A percentile compares a stretch with the other conserved stretches of the same genome.
Conservation (phyloP, 306 rosid genomes). For the Quercus agrifolia region DNA sequence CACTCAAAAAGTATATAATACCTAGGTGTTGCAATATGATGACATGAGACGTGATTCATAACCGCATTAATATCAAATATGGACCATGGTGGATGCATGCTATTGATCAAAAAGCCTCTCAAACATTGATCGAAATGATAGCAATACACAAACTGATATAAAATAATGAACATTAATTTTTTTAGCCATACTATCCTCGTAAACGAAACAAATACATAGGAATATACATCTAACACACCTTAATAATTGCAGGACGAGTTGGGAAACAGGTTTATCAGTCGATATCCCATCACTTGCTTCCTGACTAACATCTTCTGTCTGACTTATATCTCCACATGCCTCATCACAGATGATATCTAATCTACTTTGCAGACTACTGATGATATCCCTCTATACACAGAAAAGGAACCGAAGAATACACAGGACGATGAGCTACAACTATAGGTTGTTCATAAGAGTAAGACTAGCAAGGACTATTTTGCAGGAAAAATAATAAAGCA, state of each 20-base stretch:
- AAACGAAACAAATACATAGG: not conserved
- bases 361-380: conserved; percentile 79
- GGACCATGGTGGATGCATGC: not conserved
- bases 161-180: not conserved
- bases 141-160: not conserved
- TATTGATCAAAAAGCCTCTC: not conserved
- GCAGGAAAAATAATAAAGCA: not conserved
- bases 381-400: conserved; percentile 71
- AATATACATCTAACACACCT: conserved; percentile 39
- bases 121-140: not conserved
- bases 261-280: conserved; percentile 53
- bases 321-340: conserved; percentile 48
- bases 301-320: conserved; percentile 28
- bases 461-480: not conserved
- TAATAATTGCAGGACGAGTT: conserved; percentile 36
- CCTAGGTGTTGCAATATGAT: no score
- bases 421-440: conserved; percentile 1
- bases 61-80: not conserved
- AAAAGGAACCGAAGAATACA: conserved; percentile 11
- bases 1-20: no score
- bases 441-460: not conserved
- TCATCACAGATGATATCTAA: conserved; percentile 87
- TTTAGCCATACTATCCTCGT: not conserved
- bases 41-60: not conserved
- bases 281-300: conserved; percentile 40